Percentiles rank a stretch among this genome's conserved stretches.
These are phyloP conservation scores for Hypoxylon lienhwacheense DNA, from an alignment of 495 filamentous ascomycete genomes.

Conservation along the genomic window DNA sequence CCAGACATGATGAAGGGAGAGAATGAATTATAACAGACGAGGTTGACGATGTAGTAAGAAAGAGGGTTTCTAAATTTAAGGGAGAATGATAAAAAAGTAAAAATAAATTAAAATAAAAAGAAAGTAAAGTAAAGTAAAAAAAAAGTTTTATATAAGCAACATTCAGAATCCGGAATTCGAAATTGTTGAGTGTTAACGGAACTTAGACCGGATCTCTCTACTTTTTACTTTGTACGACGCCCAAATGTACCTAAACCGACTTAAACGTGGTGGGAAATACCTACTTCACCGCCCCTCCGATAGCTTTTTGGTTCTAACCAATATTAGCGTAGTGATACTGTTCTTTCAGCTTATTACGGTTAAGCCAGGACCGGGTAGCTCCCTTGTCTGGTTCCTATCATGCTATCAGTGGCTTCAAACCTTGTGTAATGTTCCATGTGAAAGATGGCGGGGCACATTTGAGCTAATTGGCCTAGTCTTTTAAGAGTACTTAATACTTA, in stretches of 20 bases:
- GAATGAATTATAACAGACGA: not conserved
- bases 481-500: too few species aligned
- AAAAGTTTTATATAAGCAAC: slow-evolving; percentile 7
- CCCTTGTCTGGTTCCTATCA: too few species aligned
- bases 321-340: not conserved
- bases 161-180: too few species aligned
- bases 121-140: slow-evolving; percentile 8
- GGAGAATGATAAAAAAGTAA: too few species aligned
- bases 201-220: not conserved
- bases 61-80: not conserved
- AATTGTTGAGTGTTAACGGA: slow-evolving; percentile 16
- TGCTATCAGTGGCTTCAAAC: too few species aligned
- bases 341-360: not conserved
- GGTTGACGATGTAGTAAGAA: slow-evolving; percentile 1
- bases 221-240: not conserved
- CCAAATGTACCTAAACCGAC: not conserved
- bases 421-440: too few species aligned
- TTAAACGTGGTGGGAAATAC: slow-evolving; percentile 10
- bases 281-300: slow-evolving; percentile 29
- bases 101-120: too few species aligned
- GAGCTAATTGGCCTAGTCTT: too few species aligned
- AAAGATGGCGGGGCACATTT: too few species aligned
- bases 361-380: not conserved
- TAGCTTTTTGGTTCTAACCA: slow-evolving; percentile 14
- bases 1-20: slow-evolving; percentile 53